phyloP scores from a whole-genome alignment of 768 basidiomycete genomes.

The Tulasnella sp. region DNA sequence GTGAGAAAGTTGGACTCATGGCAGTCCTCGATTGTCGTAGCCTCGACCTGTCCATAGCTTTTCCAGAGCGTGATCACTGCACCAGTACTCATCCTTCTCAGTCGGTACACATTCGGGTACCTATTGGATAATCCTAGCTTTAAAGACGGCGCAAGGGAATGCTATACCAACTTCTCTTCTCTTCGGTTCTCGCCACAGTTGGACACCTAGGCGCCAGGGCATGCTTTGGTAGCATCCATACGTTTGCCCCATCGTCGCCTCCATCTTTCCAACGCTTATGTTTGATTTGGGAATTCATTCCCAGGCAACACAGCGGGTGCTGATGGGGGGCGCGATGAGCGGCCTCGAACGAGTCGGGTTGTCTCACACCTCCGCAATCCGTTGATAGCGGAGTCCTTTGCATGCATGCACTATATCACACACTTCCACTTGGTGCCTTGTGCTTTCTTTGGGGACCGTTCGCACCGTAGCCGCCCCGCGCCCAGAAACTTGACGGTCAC shows the following conservation, averaged over 20 bases:
- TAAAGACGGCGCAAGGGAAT: background rate
- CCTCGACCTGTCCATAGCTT: background rate
- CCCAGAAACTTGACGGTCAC: background rate
- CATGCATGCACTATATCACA: background rate
- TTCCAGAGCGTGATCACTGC: background rate
- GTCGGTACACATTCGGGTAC: slow-evolving; percentile 11
- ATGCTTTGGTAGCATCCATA: background rate
- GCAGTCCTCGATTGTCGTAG: background rate
- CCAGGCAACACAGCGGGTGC: background rate
- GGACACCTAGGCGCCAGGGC: background rate
- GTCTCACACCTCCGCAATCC: slow-evolving; percentile 21
- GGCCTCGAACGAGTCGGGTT: background rate
- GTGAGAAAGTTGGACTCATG: background rate
- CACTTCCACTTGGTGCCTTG: background rate
- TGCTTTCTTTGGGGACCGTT: background rate
- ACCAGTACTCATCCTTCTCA: background rate
- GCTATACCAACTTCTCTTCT: background rate
- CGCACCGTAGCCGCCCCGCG: background rate
- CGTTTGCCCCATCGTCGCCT: background rate
- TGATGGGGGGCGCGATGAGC: background rate
- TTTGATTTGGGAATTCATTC: background rate
- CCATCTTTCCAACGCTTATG: slow-evolving; percentile 4
- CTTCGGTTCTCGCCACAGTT: slow-evolving; percentile 1
- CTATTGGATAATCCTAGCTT: slow-evolving; percentile 12
- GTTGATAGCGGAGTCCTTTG: background rate